These are phyloP conservation scores for Metrosideros polymorpha DNA, from an alignment of 441 rosid genomes.

Conservation along the genomic window DNA sequence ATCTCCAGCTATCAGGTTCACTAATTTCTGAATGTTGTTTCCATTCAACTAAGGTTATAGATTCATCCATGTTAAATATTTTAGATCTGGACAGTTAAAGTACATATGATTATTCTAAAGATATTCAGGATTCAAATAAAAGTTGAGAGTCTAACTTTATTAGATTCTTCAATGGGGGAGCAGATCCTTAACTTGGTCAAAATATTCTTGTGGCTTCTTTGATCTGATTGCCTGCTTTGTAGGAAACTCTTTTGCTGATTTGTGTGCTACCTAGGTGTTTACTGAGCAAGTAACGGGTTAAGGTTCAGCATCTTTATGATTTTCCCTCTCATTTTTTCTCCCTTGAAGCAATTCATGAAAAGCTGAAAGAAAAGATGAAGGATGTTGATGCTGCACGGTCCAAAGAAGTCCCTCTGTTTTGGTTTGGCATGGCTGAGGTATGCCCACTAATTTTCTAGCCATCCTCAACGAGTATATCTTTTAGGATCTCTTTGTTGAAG, in stretches of 20 bases:
- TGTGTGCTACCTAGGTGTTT: not conserved
- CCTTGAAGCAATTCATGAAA: conserved; percentile 43
- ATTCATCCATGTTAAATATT: not conserved
- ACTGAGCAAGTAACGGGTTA: not conserved
- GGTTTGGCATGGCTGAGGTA: conserved; percentile 94
- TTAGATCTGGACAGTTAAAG: not conserved
- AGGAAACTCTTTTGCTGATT: not conserved
- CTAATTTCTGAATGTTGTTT: not conserved
- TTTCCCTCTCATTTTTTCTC: not conserved
- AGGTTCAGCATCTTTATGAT: not conserved
- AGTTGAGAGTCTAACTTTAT: not conserved
- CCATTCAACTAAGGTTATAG: not conserved
- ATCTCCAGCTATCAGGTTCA: not conserved
- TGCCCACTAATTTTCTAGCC: not conserved
- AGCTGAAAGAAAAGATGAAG: conserved; percentile 53
- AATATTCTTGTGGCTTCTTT: not conserved
- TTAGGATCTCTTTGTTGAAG: not conserved
- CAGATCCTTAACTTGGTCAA: not conserved
- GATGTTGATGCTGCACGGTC: conserved; percentile 57
- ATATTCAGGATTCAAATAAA: not conserved
- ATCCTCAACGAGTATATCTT: not conserved
- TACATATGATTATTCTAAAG: not conserved
- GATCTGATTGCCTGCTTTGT: not conserved
- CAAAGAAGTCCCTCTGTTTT: conserved; percentile 55
- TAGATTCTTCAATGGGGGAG: not conserved